A percentile compares a stretch with the other conserved stretches of the same genome.
These are phyloP conservation scores for Coelastrella sp. DNA, from an alignment of 139 green algal species.

Conservation along the genomic window DNA sequence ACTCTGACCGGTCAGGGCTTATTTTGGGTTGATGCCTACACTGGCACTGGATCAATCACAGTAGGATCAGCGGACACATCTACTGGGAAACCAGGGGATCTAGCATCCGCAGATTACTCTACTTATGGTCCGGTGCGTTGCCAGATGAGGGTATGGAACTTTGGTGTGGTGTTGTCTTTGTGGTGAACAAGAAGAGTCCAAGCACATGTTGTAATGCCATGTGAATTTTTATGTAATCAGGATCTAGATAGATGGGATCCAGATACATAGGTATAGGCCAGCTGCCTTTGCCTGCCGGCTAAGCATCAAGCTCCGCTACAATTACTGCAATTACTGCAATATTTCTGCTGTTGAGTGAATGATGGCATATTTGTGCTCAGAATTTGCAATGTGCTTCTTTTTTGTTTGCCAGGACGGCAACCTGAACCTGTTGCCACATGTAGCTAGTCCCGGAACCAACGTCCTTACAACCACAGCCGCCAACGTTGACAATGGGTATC, in stretches of 20 bases:
- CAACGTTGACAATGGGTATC: not conserved
- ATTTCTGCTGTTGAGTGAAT: too few species aligned
- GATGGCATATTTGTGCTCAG: too few species aligned
- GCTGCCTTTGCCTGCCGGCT: too few species aligned
- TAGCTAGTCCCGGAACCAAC: not conserved
- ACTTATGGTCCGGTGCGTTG: slow-evolving; percentile 35
- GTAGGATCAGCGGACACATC: slow-evolving; percentile 17
- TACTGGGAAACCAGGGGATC: not conserved
- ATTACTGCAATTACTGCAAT: not conserved
- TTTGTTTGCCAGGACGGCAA: slow-evolving; percentile 1
- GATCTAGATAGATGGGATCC: too few species aligned
- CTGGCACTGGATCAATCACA: slow-evolving; percentile 3
- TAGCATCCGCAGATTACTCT: not conserved
- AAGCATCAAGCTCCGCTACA: too few species aligned
- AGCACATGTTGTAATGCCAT: not conserved
- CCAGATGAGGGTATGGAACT: too few species aligned
- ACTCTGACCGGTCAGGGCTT: not conserved
- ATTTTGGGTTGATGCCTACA: slow-evolving; percentile 34
- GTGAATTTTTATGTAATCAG: not conserved
- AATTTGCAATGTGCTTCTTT: not conserved
- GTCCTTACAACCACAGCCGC: slow-evolving; percentile 1
- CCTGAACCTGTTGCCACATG: slow-evolving; percentile 17
- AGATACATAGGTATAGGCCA: too few species aligned
- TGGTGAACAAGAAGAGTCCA: not conserved
- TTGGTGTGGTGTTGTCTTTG: too few species aligned